Conservation (phyloP, 305 asterid species). For the Solanum hybrid region DNA sequence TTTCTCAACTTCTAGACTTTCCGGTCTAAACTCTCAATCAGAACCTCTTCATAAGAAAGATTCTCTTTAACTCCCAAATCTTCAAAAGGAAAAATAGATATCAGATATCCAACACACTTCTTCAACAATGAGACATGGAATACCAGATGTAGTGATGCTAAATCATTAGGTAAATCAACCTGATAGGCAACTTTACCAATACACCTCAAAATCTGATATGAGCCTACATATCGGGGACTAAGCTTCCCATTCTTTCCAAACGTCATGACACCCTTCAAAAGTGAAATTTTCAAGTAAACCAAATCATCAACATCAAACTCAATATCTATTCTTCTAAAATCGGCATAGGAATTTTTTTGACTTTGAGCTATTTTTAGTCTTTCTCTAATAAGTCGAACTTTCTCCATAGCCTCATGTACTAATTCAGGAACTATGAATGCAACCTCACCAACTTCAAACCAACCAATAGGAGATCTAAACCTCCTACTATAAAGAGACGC, state of each 20-base stretch:
- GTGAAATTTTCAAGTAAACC: not conserved
- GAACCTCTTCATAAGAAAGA: not conserved
- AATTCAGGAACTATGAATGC: not conserved
- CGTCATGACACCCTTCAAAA: not conserved
- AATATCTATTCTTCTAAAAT: not conserved
- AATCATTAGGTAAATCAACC: not conserved
- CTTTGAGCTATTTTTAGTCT: not conserved
- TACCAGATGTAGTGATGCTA: not conserved
- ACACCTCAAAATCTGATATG: not conserved
- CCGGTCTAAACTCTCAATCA: not conserved
- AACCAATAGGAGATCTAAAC: not conserved
- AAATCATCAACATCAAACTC: not conserved
- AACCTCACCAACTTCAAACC: not conserved
- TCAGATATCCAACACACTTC: not conserved
- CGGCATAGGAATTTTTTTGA: not conserved
- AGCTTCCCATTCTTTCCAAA: not conserved
- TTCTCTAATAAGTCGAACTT: not conserved
- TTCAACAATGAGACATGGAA: not conserved
- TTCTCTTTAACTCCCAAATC: not conserved
- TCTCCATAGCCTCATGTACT: not conserved
- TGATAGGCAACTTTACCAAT: not conserved
- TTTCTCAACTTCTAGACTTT: not conserved
- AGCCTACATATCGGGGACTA: not conserved
- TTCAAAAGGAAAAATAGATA: not conserved
- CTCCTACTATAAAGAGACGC: not conserved